A percentile compares a stretch with the other conserved stretches of the same genome.
Evolutionary conservation across 192 early-diverging fungal species (phyloP).

Genomic region (Chytriomyces sp.): DNA sequence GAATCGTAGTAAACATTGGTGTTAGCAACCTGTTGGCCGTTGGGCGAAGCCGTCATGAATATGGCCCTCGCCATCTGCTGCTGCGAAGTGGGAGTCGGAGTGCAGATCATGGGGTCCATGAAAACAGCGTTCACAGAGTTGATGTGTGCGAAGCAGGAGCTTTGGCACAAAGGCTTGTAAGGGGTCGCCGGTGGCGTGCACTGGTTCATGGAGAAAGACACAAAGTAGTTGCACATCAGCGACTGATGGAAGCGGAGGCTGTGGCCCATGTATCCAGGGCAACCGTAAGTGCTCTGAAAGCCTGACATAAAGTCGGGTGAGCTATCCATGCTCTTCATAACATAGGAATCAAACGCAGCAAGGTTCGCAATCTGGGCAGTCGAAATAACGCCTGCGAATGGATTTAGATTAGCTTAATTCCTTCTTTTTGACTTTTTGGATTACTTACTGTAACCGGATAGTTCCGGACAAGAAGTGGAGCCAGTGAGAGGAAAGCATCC

Average conservation of each 20-base stretch:
- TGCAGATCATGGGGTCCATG: constrained; percentile 32
- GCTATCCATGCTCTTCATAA: constrained; percentile 19
- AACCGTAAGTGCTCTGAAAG: constrained; percentile 28
- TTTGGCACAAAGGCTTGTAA: constrained; percentile 35
- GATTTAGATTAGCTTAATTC: background rate
- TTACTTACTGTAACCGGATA: constrained; percentile 1
- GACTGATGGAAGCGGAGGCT: constrained; percentile 34
- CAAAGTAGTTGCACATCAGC: constrained; percentile 34
- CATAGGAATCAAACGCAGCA: constrained; percentile 38
- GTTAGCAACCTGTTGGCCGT: background rate
- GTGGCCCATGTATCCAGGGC: constrained; percentile 38
- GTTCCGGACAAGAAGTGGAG: constrained; percentile 12
- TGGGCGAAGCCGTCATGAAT: background rate
- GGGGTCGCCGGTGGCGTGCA: background rate
- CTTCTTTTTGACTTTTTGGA: background rate
- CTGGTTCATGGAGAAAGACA: constrained; percentile 21
- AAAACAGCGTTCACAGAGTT: constrained; percentile 32
- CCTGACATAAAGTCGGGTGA: constrained; percentile 7
- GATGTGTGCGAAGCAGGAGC: constrained; percentile 34
- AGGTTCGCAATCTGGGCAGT: constrained; percentile 6
- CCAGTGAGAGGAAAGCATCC: constrained; percentile 12
- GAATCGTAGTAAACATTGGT: constrained; percentile 13
- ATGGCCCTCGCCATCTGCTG: background rate
- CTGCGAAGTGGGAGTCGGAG: background rate
- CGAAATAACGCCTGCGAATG: background rate